phyloP scores from a whole-genome alignment of 306 rosid genomes.

The Ziziphus jujuba region DNA sequence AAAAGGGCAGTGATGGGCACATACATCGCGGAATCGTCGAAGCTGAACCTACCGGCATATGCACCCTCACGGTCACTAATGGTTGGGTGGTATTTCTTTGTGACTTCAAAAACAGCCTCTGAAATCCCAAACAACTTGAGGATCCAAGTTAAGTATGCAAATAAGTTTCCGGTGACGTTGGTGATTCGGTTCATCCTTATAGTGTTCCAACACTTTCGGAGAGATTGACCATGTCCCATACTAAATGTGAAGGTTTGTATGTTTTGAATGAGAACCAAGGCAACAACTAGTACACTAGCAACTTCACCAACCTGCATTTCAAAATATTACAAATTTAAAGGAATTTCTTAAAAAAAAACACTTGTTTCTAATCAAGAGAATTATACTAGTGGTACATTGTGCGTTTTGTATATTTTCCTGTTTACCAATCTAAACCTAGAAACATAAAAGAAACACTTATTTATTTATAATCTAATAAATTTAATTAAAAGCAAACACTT shows the following conservation, averaged over 20 bases:
- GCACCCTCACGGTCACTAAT: background rate
- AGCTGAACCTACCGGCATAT: conserved; percentile 32
- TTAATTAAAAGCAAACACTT: too few relatives aligned
- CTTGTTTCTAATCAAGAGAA: too few relatives aligned
- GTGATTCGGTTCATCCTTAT: conserved; percentile 18
- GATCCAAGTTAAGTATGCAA: conserved; percentile 6
- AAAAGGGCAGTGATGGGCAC: conserved; percentile 55
- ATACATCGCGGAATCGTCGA: conserved; percentile 50
- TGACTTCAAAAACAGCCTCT: conserved; percentile 33
- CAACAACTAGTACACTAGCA: conserved; percentile 13
- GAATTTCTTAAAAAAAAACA: too few relatives aligned
- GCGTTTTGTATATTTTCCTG: too few relatives aligned
- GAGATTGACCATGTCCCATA: conserved; percentile 10
- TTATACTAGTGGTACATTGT: too few relatives aligned
- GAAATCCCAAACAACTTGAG: conserved; percentile 28
- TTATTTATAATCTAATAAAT: too few relatives aligned
- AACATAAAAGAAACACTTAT: too few relatives aligned
- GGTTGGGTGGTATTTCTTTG: conserved; percentile 18
- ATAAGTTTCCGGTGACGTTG: conserved; percentile 8
- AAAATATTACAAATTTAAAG: too few relatives aligned
- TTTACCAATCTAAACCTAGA: too few relatives aligned
- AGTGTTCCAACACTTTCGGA: conserved; percentile 33
- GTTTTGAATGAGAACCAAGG: conserved; percentile 2
- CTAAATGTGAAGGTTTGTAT: background rate
- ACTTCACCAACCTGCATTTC: conserved; percentile 22